Conservation (phyloP, 306 rosid genomes). For the Cicer cuneatum region DNA sequence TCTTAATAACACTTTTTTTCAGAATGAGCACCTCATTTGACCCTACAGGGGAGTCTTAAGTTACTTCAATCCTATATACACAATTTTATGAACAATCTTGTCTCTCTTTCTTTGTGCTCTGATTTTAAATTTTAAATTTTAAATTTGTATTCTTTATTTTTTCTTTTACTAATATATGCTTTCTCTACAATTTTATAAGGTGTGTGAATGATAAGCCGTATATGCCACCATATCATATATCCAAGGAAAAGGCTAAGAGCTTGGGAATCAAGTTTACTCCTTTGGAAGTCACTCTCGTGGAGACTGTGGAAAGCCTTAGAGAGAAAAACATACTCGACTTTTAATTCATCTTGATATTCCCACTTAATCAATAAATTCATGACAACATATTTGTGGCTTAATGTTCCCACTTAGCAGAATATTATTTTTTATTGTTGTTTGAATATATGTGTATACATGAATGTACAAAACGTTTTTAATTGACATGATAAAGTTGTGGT, state of each 20-base stretch:
- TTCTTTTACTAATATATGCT: background rate
- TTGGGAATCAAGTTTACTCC: conserved; percentile 77
- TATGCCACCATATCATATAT: conserved; percentile 54
- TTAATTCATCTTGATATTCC: conserved; percentile 33
- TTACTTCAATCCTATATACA: background rate
- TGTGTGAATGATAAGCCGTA: conserved; percentile 62
- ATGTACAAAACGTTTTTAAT: too few relatives aligned
- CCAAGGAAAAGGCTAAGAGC: conserved; percentile 65
- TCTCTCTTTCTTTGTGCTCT: background rate
- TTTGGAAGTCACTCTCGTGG: conserved; percentile 59
- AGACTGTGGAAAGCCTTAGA: conserved; percentile 75
- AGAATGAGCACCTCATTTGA: background rate
- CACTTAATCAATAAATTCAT: conserved; percentile 5
- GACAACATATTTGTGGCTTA: too few relatives aligned
- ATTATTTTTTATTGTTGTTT: too few relatives aligned
- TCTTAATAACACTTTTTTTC: too few relatives aligned
- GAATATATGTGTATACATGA: too few relatives aligned
- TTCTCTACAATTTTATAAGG: conserved; percentile 46
- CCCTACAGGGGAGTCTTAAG: background rate
- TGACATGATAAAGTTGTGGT: too few relatives aligned
- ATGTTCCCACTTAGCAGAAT: too few relatives aligned
- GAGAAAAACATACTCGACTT: conserved; percentile 59
- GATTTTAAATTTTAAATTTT: background rate
- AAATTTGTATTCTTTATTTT: background rate
- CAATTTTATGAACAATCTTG: background rate